These are phyloP conservation scores for Globisporangium megalacanthum DNA, from an alignment of 352 stramenopile genomes.

Conservation along the genomic window DNA sequence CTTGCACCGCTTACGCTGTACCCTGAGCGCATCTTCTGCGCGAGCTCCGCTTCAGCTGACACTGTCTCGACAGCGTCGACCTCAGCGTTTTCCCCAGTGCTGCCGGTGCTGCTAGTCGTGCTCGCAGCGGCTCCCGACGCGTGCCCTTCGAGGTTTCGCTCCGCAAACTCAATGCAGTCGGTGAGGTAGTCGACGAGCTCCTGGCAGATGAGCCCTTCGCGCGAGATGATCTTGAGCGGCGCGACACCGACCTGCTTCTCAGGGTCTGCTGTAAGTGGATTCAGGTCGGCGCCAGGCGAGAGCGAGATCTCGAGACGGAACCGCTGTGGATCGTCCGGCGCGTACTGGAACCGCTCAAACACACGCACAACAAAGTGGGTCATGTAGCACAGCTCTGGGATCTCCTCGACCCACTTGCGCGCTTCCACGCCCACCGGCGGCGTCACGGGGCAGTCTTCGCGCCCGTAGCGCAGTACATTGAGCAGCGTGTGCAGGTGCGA, in stretches of 20 bases:
- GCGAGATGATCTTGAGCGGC: constrained; percentile 79
- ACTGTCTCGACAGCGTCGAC: constrained; percentile 15
- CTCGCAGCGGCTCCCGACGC: constrained; percentile 21
- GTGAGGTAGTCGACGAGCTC: constrained; percentile 82
- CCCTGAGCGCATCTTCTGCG: constrained; percentile 28
- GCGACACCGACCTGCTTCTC: constrained; percentile 65
- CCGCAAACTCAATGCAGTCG: constrained; percentile 67
- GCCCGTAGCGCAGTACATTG: constrained; percentile 94
- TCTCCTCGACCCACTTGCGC: constrained; percentile 84
- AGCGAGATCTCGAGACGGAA: constrained; percentile 87
- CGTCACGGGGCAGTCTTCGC: constrained; percentile 49
- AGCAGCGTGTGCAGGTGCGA: constrained; percentile 97
- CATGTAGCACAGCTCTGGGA: constrained; percentile 98
- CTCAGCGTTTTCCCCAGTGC: constrained; percentile 12
- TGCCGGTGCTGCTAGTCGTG: constrained; percentile 23
- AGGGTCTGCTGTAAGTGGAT: constrained; percentile 54
- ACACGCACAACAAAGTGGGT: constrained; percentile 99
- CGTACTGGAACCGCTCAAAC: constrained; percentile 92
- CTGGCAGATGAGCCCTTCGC: constrained; percentile 75
- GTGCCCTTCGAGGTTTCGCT: constrained; percentile 48
- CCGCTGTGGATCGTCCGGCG: constrained; percentile 56
- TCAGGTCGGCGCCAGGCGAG: constrained; percentile 67
- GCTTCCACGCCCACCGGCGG: constrained; percentile 64
- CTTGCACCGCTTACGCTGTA: constrained; percentile 60
- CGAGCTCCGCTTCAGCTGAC: constrained; percentile 12